These are phyloP conservation scores for Malus sylvestris DNA, from an alignment of 306 rosid genomes.

Conservation along the genomic window DNA sequence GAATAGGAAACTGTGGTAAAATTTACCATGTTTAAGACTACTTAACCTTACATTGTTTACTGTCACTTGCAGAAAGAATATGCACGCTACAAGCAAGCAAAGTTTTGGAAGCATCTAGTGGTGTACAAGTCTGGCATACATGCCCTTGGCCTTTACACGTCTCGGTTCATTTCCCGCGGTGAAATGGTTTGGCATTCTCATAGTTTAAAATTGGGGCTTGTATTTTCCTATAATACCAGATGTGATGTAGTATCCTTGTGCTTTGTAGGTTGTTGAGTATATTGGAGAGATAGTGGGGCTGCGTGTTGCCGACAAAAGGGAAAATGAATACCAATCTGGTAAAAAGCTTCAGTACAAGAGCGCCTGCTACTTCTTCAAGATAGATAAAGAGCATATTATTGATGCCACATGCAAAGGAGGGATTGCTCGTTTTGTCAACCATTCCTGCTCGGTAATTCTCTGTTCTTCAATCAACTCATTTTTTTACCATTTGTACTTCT, in stretches of 20 bases:
- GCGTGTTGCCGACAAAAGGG: constrained; percentile 61
- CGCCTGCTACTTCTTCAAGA: constrained; percentile 72
- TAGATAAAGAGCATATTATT: constrained; percentile 61
- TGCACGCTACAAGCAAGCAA: constrained; percentile 46
- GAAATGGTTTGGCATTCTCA: constrained; percentile 47
- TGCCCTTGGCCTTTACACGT: constrained; percentile 75
- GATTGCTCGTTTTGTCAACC: constrained; percentile 71
- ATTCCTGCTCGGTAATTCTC: constrained; percentile 63
- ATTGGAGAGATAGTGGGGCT: constrained; percentile 68
- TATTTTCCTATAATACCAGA: not conserved
- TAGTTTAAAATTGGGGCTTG: not conserved
- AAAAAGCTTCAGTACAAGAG: constrained; percentile 65
- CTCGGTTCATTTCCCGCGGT: constrained; percentile 52
- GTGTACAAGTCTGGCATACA: constrained; percentile 78
- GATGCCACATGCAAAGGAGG: constrained; percentile 78
- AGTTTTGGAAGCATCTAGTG: constrained; percentile 52
- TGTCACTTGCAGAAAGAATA: constrained; percentile 51
- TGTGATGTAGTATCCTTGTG: constrained; percentile 7
- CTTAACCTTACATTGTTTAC: not conserved
- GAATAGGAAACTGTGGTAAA: not conserved
- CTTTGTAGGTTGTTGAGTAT: constrained; percentile 61
- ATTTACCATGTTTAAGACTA: not conserved
- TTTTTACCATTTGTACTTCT: not conserved
- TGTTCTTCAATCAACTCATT: not conserved
- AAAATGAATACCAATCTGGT: constrained; percentile 55